Base-by-base conservation (phyloP, 1,284 basidiomycete genomes). In the Gomphus bonarii region DNA sequence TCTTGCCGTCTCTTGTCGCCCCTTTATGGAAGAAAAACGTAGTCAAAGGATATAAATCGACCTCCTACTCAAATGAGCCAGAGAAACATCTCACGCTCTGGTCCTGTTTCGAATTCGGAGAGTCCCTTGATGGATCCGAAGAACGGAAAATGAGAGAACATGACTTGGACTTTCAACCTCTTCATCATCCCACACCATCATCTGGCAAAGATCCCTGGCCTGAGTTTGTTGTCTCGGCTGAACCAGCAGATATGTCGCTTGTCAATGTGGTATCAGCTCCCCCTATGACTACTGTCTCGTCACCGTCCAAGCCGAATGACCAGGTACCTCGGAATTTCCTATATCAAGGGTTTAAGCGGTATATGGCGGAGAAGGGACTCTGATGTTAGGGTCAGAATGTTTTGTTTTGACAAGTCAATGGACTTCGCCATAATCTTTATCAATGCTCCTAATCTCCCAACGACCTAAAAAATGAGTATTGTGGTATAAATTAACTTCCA, bases 91-190 rank as follows among this genome's bases (percentile, higher is more conserved):
- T 43, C 28, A 44, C 53, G 1, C 31, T 35, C 12, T 54, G 53
- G 53, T 43, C 38, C 16, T 30, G 16, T 28, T 54, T 54, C n/a
- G 53, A 52, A 40, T 38, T 9, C 22, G 25, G 7, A 4, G 50
- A 46, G 40, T 36, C n/a, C 28, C 18, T 31, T 54, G 22, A 46
- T 25, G 16, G n/a, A 22, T 12, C 3, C 6, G 53, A 54, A 46
- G 53, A 54, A 35, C 25, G 42, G 40, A 46, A 22, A 16, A 54
- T 46, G 42, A 43, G 16, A 18, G 11, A 20, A 28, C 53, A 43
- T 42, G 53, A 54, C 31, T 14, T 54, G 14, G 53, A 31, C 20
- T 54, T 54, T 35, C 1, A 54, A 11, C 53, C 40, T n/a, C 53
- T 54, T 18, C 28, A 42, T 40, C 31, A 11, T 40, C 36, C 36